A percentile compares a stretch with the other conserved stretches of the same genome.
Evolutionary conservation across 768 basidiomycete genomes (phyloP).

Genomic region (Pleurotus djamor): DNA sequence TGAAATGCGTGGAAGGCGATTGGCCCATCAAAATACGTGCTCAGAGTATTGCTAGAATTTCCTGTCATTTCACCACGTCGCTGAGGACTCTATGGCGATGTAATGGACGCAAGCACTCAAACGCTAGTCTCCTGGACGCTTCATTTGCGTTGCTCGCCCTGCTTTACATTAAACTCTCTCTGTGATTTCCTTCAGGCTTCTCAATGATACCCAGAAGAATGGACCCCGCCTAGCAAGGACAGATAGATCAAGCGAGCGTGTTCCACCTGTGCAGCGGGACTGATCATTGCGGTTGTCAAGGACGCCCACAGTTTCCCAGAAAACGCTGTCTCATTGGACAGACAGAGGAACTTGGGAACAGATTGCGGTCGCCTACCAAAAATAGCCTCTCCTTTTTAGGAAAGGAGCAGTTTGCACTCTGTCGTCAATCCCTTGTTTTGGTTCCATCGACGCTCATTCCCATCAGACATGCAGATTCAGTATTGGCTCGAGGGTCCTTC

Average conservation of each 20-base stretch:
- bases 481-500: not conserved
- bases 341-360: not conserved
- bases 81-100: no score
- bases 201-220: not conserved
- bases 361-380: not conserved
- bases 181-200: no score
- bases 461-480: not conserved
- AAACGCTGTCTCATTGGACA: conserved; percentile 3
- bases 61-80: no score
- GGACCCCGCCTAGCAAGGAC: conserved; percentile 4
- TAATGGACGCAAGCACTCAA: no score
- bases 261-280: not conserved
- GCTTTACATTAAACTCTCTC: no score
- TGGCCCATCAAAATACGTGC: no score
- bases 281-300: conserved; percentile 5
- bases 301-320: not conserved
- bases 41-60: no score
- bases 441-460: not conserved
- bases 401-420: not conserved
- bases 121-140: no score
- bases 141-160: no score
- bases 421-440: conserved; percentile 6
- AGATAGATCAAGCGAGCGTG: not conserved
- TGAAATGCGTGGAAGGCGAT: no score
- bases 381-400: not conserved